Percentiles rank a stretch among this genome's conserved stretches.
phyloP scores from a whole-genome alignment of 305 asterid genomes.

The Fraxinus ornus region DNA sequence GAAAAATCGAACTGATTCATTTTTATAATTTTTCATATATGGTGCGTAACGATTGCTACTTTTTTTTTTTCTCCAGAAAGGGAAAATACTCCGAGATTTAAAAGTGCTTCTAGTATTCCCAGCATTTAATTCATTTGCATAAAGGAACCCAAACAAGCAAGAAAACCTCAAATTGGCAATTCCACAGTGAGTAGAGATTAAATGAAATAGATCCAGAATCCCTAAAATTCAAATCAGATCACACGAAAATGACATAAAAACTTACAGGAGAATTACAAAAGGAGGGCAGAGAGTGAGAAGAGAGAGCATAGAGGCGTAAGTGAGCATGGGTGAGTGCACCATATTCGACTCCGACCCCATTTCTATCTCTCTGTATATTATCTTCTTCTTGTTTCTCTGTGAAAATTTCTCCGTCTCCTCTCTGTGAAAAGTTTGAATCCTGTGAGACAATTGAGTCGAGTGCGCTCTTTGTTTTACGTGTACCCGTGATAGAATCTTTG shows the following conservation, averaged over 20 bases:
- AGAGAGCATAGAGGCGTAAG: slow-evolving; percentile 76
- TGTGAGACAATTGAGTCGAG: neutral
- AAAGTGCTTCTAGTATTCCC: neutral
- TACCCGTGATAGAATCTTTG: too few relatives aligned
- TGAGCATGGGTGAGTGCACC: slow-evolving; percentile 74
- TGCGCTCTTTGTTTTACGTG: neutral
- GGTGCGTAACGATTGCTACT: neutral
- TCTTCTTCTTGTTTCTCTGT: neutral
- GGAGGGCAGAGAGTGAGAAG: slow-evolving; percentile 86
- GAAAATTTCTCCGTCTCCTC: neutral
- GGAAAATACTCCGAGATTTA: neutral
- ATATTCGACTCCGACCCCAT: slow-evolving; percentile 55
- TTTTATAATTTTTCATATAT: neutral
- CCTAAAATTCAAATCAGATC: neutral
- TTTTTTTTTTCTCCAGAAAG: neutral
- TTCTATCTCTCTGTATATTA: neutral
- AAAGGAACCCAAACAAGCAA: neutral
- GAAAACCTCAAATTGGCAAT: neutral
- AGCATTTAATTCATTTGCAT: neutral
- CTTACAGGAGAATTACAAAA: slow-evolving; percentile 86
- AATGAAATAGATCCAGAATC: neutral
- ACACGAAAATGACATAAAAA: neutral
- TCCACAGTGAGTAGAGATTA: neutral
- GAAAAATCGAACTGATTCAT: neutral
- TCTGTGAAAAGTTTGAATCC: neutral